A percentile compares a stretch with the other conserved stretches of the same genome.
These are phyloP conservation scores for Sphenostylis stenocarpa DNA, from an alignment of 306 rosid genomes.

Conservation along the genomic window DNA sequence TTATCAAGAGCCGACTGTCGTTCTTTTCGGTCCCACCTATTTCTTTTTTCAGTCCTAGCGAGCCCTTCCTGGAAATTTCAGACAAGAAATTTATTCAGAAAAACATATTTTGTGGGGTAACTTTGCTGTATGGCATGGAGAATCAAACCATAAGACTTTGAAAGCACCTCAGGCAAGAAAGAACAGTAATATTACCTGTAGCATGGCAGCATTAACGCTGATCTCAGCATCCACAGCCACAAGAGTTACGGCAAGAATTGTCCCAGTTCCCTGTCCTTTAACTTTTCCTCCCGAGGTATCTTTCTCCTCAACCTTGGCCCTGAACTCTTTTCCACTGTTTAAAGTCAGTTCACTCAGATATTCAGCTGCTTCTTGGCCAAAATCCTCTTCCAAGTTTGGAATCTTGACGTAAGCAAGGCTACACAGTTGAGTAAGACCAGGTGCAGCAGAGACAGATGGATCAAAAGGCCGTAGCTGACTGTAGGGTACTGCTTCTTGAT, in stretches of 20 bases:
- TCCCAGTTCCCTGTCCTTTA: constrained; percentile 93
- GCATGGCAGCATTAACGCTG: constrained; percentile 85
- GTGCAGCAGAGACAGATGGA: constrained; percentile 72
- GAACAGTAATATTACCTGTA: constrained; percentile 56
- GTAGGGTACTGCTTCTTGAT: constrained; percentile 80
- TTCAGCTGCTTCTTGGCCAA: constrained; percentile 94
- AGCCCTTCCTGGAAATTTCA: constrained; percentile 83
- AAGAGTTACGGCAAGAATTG: constrained; percentile 70
- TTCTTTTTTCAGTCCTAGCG: constrained; percentile 77
- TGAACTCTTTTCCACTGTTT: constrained; percentile 65
- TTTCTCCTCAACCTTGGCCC: constrained; percentile 88
- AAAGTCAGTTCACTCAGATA: constrained; percentile 69
- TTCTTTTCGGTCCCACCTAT: constrained; percentile 73
- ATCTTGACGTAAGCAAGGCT: constrained; percentile 85
- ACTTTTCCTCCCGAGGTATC: constrained; percentile 87
- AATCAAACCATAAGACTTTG: neutral
- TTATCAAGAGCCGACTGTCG: constrained; percentile 66
- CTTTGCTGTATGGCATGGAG: neutral
- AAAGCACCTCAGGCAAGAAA: constrained; percentile 25
- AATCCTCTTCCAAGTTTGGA: constrained; percentile 84
- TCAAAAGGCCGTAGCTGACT: constrained; percentile 81
- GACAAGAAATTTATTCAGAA: neutral
- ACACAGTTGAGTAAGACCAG: constrained; percentile 91
- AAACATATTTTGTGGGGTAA: neutral
- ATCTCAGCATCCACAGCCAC: constrained; percentile 86